These are phyloP conservation scores for Begonia loranthoides DNA, from an alignment of 306 rosid genomes.

Conservation along the genomic window DNA sequence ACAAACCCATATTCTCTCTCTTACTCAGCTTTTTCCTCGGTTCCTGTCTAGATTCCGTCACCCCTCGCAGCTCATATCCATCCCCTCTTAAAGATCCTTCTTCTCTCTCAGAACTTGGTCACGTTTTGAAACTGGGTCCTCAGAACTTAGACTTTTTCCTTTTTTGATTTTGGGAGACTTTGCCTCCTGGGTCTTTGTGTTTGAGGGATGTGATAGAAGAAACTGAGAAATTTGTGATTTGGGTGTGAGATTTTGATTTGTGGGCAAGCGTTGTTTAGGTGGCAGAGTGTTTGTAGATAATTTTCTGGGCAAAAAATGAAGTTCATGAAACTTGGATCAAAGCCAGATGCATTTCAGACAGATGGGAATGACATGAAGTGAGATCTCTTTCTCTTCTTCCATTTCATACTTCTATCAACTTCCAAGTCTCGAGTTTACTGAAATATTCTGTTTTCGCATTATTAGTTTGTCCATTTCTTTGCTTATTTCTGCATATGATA, in stretches of 20 bases:
- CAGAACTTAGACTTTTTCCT: constrained; percentile 12
- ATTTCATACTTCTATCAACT: constrained; percentile 7
- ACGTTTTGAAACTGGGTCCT: constrained; percentile 32
- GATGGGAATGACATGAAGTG: constrained; percentile 13
- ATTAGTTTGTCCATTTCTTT: no score
- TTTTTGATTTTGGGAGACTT: constrained; percentile 22
- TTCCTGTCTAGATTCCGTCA: constrained; percentile 70
- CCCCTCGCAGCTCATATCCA: constrained; percentile 8
- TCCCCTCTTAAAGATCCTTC: constrained; percentile 26
- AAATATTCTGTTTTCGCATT: not conserved
- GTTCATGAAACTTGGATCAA: constrained; percentile 17
- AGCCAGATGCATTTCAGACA: constrained; percentile 13
- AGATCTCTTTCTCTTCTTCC: constrained; percentile 6
- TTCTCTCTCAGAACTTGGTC: constrained; percentile 39
- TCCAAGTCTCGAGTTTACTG: not conserved
- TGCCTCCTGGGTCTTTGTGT: not conserved
- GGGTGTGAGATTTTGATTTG: constrained; percentile 23
- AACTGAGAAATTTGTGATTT: constrained; percentile 10
- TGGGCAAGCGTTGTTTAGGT: constrained; percentile 15
- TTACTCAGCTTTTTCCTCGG: constrained; percentile 49
- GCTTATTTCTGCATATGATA: no score
- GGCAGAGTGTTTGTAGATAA: constrained; percentile 20
- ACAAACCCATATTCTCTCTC: constrained; percentile 21
- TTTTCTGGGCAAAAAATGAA: constrained; percentile 10
- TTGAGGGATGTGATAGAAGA: constrained; percentile 1